Evolutionary conservation across 148 eudicot species (phyloP).

Genomic region (Chenopodium suecicum): DNA sequence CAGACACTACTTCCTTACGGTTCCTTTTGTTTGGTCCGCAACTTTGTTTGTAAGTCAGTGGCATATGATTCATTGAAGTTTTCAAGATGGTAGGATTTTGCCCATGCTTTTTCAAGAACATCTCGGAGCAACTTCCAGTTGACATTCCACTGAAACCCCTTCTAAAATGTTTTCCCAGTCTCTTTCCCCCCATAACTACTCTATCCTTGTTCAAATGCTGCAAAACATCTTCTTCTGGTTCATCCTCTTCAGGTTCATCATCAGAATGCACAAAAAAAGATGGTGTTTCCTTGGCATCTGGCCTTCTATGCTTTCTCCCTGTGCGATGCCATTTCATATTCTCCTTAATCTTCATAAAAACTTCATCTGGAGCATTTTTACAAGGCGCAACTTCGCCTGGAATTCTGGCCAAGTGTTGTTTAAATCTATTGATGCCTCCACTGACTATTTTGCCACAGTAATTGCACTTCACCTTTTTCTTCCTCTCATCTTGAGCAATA

Average conservation of each 20-base stretch:
- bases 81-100: constrained; percentile 40
- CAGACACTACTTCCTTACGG: constrained; percentile 71
- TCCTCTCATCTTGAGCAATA: constrained; percentile 90
- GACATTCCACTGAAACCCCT: constrained; percentile 46
- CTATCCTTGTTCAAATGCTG: constrained; percentile 46
- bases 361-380: constrained; percentile 91
- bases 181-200: constrained; percentile 42
- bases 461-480: constrained; percentile 95
- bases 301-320: constrained; percentile 75
- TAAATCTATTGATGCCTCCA: constrained; percentile 91
- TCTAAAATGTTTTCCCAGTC: constrained; percentile 47
- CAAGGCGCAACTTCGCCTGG: constrained; percentile 99
- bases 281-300: constrained; percentile 62
- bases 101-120: constrained; percentile 49
- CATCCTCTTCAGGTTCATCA: constrained; percentile 76
- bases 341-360: constrained; percentile 79
- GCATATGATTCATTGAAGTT: constrained; percentile 47
- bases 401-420: constrained; percentile 93
- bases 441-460: constrained; percentile 92
- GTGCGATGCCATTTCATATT: constrained; percentile 99
- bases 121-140: constrained; percentile 54
- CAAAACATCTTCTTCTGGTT: constrained; percentile 55
- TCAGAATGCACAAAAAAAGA: constrained; percentile 68
- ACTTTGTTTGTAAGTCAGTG: constrained; percentile 44
- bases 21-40: constrained; percentile 41